These are phyloP conservation scores for Aspergillus sp. DNA, from an alignment of 2,329 filamentous ascomycete species.

Conservation along the genomic window DNA sequence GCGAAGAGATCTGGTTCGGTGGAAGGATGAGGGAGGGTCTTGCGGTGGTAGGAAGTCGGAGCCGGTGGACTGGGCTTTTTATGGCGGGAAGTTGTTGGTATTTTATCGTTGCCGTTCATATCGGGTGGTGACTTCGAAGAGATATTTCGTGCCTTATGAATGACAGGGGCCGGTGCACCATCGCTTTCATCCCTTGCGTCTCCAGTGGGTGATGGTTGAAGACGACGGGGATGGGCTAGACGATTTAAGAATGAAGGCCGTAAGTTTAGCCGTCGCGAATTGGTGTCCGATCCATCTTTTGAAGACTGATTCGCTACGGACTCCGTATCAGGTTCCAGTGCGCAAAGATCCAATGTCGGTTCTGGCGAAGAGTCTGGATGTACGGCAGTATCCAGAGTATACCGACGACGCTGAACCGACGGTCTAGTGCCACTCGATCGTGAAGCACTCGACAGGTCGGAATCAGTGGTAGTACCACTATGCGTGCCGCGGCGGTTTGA, in stretches of 20 bases:
- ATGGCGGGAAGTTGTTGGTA: too few relatives aligned
- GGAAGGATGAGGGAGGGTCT: slow-evolving; percentile 20
- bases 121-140: neutral
- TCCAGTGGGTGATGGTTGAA: slow-evolving; percentile 18
- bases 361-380: slow-evolving; percentile 16
- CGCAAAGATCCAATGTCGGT: slow-evolving; percentile 21
- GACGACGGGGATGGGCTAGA: slow-evolving; percentile 13
- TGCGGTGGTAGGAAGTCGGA: neutral
- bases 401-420: slow-evolving; percentile 5
- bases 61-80: too few relatives aligned
- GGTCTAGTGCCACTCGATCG: too few relatives aligned
- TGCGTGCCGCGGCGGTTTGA: neutral
- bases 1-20: slow-evolving; percentile 17
- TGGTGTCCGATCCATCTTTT: slow-evolving; percentile 11
- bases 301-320: slow-evolving; percentile 11
- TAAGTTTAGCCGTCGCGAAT: slow-evolving; percentile 28
- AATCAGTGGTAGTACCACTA: neutral
- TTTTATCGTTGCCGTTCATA: neutral
- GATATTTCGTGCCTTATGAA: slow-evolving; percentile 18
- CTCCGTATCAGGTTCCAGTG: slow-evolving; percentile 13
- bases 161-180: slow-evolving; percentile 27
- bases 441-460: too few relatives aligned
- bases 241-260: slow-evolving; percentile 30
- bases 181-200: slow-evolving; percentile 21
- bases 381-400: slow-evolving; percentile 20